A percentile compares a stretch with the other conserved stretches of the same genome.
Conservation (phyloP, 148 eudicot species). For the Dianthus caryophyllus region DNA sequence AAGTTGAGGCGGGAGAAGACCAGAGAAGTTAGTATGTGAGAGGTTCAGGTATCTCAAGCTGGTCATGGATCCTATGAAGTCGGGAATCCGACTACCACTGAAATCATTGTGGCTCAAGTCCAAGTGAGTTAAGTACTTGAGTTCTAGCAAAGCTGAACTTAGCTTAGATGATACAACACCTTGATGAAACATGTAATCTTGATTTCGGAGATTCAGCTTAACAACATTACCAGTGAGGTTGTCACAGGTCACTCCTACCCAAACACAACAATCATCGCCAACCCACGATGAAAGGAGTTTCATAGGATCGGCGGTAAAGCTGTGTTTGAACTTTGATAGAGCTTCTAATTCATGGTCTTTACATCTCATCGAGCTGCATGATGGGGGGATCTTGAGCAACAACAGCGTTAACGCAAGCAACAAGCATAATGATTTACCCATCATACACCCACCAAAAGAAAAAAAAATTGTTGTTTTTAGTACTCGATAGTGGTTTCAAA, state of each 20-base stretch:
- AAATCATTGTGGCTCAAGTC: constrained; percentile 16
- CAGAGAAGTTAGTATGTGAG: neutral
- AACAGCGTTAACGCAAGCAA: too few relatives aligned
- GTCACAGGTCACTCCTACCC: constrained; percentile 29
- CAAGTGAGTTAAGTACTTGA: constrained; percentile 9
- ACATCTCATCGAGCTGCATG: too few relatives aligned
- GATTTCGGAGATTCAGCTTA: neutral
- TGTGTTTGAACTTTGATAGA: too few relatives aligned
- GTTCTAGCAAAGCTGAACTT: constrained; percentile 1
- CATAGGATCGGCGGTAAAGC: neutral
- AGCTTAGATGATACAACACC: neutral
- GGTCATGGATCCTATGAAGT: constrained; percentile 4
- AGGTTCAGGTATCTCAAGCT: constrained; percentile 7
- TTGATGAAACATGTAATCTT: neutral
- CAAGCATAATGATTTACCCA: too few relatives aligned
- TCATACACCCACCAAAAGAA: too few relatives aligned
- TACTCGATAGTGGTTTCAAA: too few relatives aligned
- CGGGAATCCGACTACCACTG: constrained; percentile 4
- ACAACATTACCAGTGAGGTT: constrained; percentile 10
- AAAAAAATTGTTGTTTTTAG: too few relatives aligned
- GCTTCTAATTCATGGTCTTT: too few relatives aligned
- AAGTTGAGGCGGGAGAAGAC: constrained; percentile 7
- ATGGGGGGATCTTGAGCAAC: too few relatives aligned
- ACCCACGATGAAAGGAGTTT: constrained; percentile 1
- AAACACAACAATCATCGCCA: constrained; percentile 24